Percentiles rank a stretch among this genome's conserved stretches.
Conservation (phyloP, 73 alveolate species). For the Paramecium bursaria region DNA sequence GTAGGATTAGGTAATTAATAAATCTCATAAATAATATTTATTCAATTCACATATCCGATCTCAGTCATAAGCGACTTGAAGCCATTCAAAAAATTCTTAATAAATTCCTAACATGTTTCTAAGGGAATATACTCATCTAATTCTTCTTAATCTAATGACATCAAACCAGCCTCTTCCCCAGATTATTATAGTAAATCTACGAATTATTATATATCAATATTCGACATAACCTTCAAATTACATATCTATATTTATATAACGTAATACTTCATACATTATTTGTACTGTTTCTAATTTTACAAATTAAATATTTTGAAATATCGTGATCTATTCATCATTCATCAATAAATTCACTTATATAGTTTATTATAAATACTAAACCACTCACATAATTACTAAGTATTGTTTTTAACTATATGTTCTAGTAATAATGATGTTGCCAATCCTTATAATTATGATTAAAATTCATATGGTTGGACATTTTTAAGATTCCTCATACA, state of each 20-base stretch:
- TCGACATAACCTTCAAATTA: constrained; percentile 91
- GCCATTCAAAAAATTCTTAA: constrained; percentile 90
- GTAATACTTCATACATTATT: constrained; percentile 85
- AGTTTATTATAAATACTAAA: too few species aligned
- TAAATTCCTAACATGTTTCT: constrained; percentile 84
- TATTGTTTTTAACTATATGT: constrained; percentile 10
- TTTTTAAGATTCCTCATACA: constrained; percentile 83
- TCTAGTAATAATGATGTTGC: constrained; percentile 80
- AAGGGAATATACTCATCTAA: constrained; percentile 95
- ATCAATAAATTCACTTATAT: constrained; percentile 80
- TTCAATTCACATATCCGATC: constrained; percentile 84
- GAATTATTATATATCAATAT: constrained; percentile 92
- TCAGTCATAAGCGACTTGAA: constrained; percentile 85
- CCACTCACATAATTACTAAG: constrained; percentile 74
- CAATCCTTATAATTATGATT: constrained; percentile 86
- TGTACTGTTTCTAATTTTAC: constrained; percentile 75
- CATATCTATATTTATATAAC: not conserved
- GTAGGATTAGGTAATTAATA: too few species aligned
- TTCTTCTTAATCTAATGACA: constrained; percentile 88
- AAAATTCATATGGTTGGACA: constrained; percentile 87
- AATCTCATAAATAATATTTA: too few species aligned
- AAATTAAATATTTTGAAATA: constrained; percentile 73
- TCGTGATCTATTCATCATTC: constrained; percentile 73
- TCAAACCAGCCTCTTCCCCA: constrained; percentile 92
- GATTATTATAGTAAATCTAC: constrained; percentile 90